Conservation (phyloP, 2,329 filamentous ascomycete species). For the Fusarium guadeloupense region DNA sequence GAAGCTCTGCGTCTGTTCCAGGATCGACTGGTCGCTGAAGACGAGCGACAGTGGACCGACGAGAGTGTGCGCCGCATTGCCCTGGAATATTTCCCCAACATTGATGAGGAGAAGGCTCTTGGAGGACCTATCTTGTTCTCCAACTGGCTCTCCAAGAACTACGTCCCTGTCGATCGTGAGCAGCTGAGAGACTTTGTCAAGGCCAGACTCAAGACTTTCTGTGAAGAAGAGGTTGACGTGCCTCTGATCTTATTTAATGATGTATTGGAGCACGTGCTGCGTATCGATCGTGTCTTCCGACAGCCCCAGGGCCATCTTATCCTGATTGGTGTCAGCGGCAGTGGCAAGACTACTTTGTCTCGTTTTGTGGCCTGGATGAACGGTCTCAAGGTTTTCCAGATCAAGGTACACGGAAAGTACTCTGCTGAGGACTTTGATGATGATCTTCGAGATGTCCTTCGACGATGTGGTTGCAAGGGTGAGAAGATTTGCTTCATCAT, state of each 20-base stretch:
- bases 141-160: slow-evolving; percentile 99
- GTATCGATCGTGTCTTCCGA: slow-evolving; percentile 97
- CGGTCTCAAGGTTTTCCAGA: slow-evolving; percentile 97
- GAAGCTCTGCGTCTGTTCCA: slow-evolving; percentile 96
- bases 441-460: slow-evolving; percentile 90
- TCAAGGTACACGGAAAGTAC: slow-evolving; percentile 99
- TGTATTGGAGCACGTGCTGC: slow-evolving; percentile 95
- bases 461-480: slow-evolving; percentile 94
- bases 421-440: slow-evolving; percentile 99
- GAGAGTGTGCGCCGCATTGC: slow-evolving; percentile 88
- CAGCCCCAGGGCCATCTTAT: slow-evolving; percentile 99
- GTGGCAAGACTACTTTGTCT: slow-evolving; percentile 97
- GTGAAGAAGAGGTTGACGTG: slow-evolving; percentile 98
- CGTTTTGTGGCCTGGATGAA: slow-evolving; percentile 99
- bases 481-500: slow-evolving; percentile 99
- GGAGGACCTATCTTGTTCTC: slow-evolving; percentile 96
- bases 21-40: slow-evolving; percentile 92
- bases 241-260: slow-evolving; percentile 99
- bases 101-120: slow-evolving; percentile 88
- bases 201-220: slow-evolving; percentile 96
- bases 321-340: slow-evolving; percentile 96
- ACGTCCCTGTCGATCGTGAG: slow-evolving; percentile 94
- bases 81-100: slow-evolving; percentile 91
- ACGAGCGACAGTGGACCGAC: slow-evolving; percentile 95
- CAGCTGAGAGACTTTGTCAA: slow-evolving; percentile 97